phyloP scores from a whole-genome alignment of 78 protist genomes.

The Dictyostelium purpureum region DNA sequence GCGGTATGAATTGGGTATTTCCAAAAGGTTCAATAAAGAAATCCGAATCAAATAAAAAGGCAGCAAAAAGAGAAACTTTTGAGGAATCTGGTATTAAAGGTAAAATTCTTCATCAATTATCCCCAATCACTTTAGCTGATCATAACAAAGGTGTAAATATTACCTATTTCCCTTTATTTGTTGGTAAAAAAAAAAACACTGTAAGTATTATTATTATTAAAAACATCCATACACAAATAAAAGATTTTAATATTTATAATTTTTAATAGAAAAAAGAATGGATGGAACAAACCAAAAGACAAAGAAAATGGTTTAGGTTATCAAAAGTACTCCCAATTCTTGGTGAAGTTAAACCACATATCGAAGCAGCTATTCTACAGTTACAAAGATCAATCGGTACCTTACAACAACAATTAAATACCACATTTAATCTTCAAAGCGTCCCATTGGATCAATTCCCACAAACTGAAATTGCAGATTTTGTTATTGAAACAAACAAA shows the following conservation, averaged over 20 bases:
- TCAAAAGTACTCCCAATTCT: not conserved
- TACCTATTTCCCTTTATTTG: not conserved
- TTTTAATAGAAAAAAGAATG: not conserved
- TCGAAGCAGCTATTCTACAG: constrained; percentile 11
- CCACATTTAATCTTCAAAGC: not conserved
- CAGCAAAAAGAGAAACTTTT: constrained; percentile 65
- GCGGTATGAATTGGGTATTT: constrained; percentile 67
- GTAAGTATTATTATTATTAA: not conserved
- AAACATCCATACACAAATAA: not conserved
- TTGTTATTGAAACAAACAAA: not conserved
- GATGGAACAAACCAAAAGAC: constrained; percentile 6
- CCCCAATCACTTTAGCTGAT: constrained; percentile 31
- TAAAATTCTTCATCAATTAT: not conserved
- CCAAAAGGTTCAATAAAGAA: constrained; percentile 73
- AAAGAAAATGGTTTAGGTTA: constrained; percentile 18
- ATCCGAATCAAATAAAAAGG: constrained; percentile 41
- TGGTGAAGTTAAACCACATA: constrained; percentile 46
- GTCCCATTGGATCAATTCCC: not conserved
- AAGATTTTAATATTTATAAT: not conserved
- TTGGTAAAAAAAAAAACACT: constrained; percentile 10
- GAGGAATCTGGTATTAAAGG: constrained; percentile 69
- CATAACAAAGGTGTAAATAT: constrained; percentile 27
- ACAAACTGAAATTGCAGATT: not conserved
- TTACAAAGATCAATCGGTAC: constrained; percentile 20
- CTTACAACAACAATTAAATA: constrained; percentile 7